phyloP scores from a whole-genome alignment of 2,329 filamentous ascomycete species.

The Monilinia fructigena region DNA sequence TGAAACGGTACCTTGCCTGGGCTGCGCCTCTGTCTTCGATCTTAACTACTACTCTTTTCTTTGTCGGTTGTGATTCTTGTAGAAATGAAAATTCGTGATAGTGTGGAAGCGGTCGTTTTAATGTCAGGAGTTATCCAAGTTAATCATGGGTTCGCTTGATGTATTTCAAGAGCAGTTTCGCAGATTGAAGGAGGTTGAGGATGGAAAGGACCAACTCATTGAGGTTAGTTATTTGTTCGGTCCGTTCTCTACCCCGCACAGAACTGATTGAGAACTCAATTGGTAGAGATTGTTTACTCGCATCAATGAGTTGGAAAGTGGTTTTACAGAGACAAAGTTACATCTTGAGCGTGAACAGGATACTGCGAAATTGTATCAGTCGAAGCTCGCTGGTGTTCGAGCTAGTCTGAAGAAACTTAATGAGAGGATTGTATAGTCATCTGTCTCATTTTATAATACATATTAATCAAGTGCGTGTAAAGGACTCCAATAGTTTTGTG shows the following conservation, averaged over 20 bases:
- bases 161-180: slow-evolving; percentile 24
- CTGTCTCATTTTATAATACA: not conserved
- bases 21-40: not conserved
- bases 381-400: slow-evolving; percentile 11
- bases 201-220: slow-evolving; percentile 23
- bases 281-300: slow-evolving; percentile 18
- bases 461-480: slow-evolving; percentile 4
- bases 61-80: no score
- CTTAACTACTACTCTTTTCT: no score
- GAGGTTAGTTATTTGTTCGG: slow-evolving; percentile 14
- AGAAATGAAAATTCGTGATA: not conserved
- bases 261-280: not conserved
- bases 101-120: not conserved
- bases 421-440: not conserved
- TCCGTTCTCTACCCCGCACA: not conserved
- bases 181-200: slow-evolving; percentile 22
- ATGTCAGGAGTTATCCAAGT: slow-evolving; percentile 7
- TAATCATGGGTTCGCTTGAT: slow-evolving; percentile 24
- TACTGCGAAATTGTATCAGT: slow-evolving; percentile 23
- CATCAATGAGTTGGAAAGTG: slow-evolving; percentile 23
- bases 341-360: slow-evolving; percentile 25
- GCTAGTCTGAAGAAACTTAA: slow-evolving; percentile 7
- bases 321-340: slow-evolving; percentile 20
- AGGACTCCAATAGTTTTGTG: slow-evolving; percentile 34
- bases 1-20: not conserved